Conservation (phyloP, 2,329 filamentous ascomycete species). For the Pseudogymnoascus sp. region DNA sequence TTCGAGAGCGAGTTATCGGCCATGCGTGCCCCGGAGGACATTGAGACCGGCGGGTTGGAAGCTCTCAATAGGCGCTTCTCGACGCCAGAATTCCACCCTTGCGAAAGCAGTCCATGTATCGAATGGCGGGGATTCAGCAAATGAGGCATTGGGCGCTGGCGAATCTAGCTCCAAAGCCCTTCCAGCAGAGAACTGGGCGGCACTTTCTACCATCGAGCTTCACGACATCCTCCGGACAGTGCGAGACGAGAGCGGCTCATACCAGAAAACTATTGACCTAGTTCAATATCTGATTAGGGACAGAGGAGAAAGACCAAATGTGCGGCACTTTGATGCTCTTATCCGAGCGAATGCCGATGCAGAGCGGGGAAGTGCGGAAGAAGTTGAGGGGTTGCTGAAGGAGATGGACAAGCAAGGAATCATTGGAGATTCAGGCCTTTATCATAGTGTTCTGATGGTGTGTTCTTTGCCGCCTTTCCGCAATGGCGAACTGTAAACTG, state of each 20-base stretch:
- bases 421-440: conserved; percentile 55
- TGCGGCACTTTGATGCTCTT: conserved; percentile 62
- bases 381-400: conserved; percentile 53
- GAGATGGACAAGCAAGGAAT: conserved; percentile 62
- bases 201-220: conserved; percentile 31
- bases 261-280: conserved; percentile 34
- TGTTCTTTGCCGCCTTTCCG: conserved; percentile 16
- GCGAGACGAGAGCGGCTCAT: conserved; percentile 31
- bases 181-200: conserved; percentile 17
- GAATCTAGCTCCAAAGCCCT: neutral
- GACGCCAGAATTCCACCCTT: neutral
- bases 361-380: conserved; percentile 54
- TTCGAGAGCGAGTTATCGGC: neutral
- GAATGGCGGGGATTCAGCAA: neutral
- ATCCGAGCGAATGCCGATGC: conserved; percentile 62
- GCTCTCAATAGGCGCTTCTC: neutral
- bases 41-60: neutral
- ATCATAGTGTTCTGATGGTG: conserved; percentile 64
- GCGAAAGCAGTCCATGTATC: neutral
- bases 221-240: conserved; percentile 40
- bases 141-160: neutral
- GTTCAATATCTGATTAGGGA: conserved; percentile 51
- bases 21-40: neutral
- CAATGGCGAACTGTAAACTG: neutral
- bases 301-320: conserved; percentile 46